A percentile compares a stretch with the other conserved stretches of the same genome.
These are phyloP conservation scores for Babesia caballi DNA, from an alignment of 169 alveolate genomes.

Conservation along the genomic window DNA sequence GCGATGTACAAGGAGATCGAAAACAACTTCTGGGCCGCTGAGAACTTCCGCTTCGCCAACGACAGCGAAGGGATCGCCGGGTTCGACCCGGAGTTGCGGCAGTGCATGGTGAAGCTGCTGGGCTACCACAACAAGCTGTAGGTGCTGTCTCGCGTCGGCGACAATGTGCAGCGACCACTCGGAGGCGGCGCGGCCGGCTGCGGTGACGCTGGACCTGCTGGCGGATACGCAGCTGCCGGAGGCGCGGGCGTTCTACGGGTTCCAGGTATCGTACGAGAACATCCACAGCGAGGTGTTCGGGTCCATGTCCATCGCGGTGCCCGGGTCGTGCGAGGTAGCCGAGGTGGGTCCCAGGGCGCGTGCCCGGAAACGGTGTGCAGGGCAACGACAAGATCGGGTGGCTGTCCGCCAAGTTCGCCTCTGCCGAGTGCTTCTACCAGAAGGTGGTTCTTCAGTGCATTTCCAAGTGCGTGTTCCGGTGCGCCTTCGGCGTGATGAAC, in stretches of 20 bases:
- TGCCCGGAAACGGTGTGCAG: neutral
- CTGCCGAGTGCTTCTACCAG: constrained; percentile 23
- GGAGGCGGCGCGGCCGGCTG: constrained; percentile 45
- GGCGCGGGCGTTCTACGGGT: constrained; percentile 92
- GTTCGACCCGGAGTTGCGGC: constrained; percentile 5
- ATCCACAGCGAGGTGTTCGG: constrained; percentile 86
- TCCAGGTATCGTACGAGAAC: constrained; percentile 91
- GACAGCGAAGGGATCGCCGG: neutral
- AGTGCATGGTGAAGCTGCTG: constrained; percentile 22
- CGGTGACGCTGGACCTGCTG: constrained; percentile 79
- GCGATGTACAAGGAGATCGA: constrained; percentile 60
- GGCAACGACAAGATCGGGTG: constrained; percentile 52
- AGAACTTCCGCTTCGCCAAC: constrained; percentile 46
- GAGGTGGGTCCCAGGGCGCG: neutral
- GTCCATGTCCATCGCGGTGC: constrained; percentile 63
- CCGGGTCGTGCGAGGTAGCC: constrained; percentile 17
- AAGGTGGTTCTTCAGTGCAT: constrained; percentile 27
- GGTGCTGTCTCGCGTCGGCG: neutral
- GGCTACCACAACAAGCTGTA: constrained; percentile 44
- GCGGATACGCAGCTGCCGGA: constrained; percentile 90
- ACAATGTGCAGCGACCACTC: constrained; percentile 17
- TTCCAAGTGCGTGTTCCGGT: constrained; percentile 33
- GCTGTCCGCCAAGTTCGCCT: constrained; percentile 10
- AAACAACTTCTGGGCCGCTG: constrained; percentile 68
- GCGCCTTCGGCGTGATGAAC: constrained; percentile 7